Percentiles rank a stretch among this genome's conserved stretches.
Evolutionary conservation across 176 grass and related monocot species (phyloP).

Genomic region (Poa pratensis): DNA sequence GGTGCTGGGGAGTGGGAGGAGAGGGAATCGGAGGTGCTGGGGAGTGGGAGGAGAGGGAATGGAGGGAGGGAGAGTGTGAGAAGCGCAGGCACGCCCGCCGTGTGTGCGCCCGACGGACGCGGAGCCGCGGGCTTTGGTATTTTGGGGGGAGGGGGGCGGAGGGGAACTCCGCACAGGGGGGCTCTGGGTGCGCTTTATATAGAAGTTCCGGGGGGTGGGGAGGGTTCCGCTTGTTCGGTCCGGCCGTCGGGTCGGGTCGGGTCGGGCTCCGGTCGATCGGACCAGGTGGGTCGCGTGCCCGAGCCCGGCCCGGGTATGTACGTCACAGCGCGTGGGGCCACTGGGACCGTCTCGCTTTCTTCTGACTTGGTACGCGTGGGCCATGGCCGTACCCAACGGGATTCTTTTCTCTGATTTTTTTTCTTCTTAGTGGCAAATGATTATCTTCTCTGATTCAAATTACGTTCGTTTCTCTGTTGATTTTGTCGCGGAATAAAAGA

Average conservation of each 20-base stretch:
- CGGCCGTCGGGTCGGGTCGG: conserved; percentile 16
- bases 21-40: conserved; percentile 2
- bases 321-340: neutral
- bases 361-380: neutral
- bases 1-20: neutral
- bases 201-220: conserved; percentile 21
- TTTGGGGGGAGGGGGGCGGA: neutral
- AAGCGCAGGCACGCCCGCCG: neutral
- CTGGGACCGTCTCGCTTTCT: neutral
- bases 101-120: conserved; percentile 37
- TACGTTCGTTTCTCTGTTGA: neutral
- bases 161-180: neutral
- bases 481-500: neutral
- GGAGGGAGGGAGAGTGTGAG: conserved; percentile 17
- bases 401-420: neutral
- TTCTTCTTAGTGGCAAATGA: neutral
- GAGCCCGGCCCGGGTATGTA: neutral
- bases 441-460: neutral
- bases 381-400: conserved; percentile 1
- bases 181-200: conserved; percentile 47
- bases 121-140: conserved; percentile 47
- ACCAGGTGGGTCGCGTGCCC: conserved; percentile 8
- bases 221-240: conserved; percentile 46
- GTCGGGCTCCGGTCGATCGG: conserved; percentile 31
- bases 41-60: neutral